Conservation (phyloP, 352 stramenopile species). For the Halophytophthora batemanensis region DNA sequence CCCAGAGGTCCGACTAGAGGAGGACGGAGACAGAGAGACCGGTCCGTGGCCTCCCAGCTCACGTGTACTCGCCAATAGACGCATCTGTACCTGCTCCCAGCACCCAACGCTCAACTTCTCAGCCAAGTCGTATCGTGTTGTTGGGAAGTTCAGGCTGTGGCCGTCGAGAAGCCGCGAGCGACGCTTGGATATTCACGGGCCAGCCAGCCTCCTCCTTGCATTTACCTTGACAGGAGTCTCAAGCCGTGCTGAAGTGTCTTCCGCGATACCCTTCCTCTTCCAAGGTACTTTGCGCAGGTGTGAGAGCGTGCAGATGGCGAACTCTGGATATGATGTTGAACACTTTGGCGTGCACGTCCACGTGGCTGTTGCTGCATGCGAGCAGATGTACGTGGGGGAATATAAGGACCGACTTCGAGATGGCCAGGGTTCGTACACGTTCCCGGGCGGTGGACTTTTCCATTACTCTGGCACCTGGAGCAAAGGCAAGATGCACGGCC, state of each 20-base stretch:
- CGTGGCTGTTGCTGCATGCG: too few species aligned
- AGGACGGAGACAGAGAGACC: neutral
- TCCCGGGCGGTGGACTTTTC: slow-evolving; percentile 35
- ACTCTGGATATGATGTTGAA: neutral
- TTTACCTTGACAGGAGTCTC: neutral
- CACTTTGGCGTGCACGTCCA: neutral
- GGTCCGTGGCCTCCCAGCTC: neutral
- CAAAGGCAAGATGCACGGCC: slow-evolving; percentile 55
- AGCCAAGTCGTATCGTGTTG: too few species aligned
- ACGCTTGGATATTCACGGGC: too few species aligned
- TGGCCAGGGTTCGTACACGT: slow-evolving; percentile 42
- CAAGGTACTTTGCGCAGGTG: neutral
- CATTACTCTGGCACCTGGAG: slow-evolving; percentile 70
- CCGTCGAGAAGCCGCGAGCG: too few species aligned
- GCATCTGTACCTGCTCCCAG: neutral
- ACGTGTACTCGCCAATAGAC: slow-evolving; percentile 16
- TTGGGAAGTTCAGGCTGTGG: too few species aligned
- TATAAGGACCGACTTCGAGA: slow-evolving; percentile 42
- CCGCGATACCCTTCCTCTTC: neutral
- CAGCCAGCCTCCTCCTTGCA: too few species aligned
- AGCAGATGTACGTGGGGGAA: slow-evolving; percentile 38
- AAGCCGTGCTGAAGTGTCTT: neutral
- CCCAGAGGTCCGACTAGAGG: slow-evolving; percentile 21
- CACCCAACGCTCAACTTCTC: too few species aligned
- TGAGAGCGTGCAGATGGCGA: neutral